Conservation (phyloP, 495 filamentous ascomycete genomes). For the Hypoxylon subgilvum region DNA sequence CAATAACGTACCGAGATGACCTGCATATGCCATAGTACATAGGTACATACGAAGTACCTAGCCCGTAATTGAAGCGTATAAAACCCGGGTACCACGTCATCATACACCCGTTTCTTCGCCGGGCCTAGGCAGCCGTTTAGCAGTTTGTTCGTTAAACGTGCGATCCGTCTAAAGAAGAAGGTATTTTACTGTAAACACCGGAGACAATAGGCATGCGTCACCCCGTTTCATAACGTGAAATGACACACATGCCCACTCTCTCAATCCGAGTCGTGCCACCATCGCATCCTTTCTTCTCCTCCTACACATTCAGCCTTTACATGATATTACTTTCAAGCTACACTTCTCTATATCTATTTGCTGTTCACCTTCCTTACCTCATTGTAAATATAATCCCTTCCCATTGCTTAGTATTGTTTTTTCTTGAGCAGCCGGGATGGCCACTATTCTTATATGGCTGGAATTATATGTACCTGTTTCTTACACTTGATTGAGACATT, state of each 20-base stretch:
- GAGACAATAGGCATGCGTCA: too few relatives aligned
- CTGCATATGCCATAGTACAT: too few relatives aligned
- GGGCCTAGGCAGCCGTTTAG: too few relatives aligned
- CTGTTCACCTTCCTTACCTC: too few relatives aligned
- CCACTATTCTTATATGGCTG: slow-evolving; percentile 5
- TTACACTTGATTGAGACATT: slow-evolving; percentile 17
- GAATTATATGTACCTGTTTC: slow-evolving; percentile 10
- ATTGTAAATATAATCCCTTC: neutral
- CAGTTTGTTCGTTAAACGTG: too few relatives aligned
- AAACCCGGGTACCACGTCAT: slow-evolving; percentile 12
- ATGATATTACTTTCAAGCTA: neutral
- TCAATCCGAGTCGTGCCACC: slow-evolving; percentile 11
- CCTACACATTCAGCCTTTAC: neutral
- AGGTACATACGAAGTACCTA: too few relatives aligned
- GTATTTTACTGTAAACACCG: too few relatives aligned
- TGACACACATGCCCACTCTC: neutral
- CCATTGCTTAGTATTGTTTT: neutral
- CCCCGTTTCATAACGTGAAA: too few relatives aligned
- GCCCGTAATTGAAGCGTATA: too few relatives aligned
- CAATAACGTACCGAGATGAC: slow-evolving; percentile 22
- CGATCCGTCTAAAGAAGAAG: too few relatives aligned
- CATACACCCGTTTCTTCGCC: neutral
- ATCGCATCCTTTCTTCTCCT: neutral
- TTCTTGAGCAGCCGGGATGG: slow-evolving; percentile 7
- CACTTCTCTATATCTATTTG: too few relatives aligned